Evolutionary conservation across 208 protist genomes (phyloP).

Genomic region (Crithidia brevicula): DNA sequence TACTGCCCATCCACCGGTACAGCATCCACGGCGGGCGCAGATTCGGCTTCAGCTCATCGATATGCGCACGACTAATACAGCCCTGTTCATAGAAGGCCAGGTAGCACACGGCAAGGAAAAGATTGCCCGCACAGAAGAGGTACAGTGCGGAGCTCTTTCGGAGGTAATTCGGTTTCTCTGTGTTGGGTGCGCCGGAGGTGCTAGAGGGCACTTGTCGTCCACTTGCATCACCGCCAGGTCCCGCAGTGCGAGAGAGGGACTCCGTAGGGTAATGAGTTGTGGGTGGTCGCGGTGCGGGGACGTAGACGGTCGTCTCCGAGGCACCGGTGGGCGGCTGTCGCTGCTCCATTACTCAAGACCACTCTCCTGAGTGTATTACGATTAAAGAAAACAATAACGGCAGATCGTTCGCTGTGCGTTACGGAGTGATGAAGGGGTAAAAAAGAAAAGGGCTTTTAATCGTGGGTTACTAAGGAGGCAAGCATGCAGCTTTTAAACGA

Average conservation of each 20-base stretch:
- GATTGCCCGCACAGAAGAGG: constrained; percentile 30
- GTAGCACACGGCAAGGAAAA: constrained; percentile 30
- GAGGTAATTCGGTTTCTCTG: constrained; percentile 32
- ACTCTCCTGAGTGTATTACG: no score
- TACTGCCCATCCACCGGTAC: constrained; percentile 58
- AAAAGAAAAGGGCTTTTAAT: no score
- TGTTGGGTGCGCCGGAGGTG: neutral
- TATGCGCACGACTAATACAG: constrained; percentile 31
- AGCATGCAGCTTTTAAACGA: no score
- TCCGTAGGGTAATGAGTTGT: neutral
- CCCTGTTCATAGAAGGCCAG: constrained; percentile 40
- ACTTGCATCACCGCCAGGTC: no score
- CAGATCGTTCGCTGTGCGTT: no score
- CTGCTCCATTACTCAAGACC: constrained; percentile 19
- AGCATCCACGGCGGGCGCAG: constrained; percentile 41
- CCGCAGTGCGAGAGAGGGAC: neutral
- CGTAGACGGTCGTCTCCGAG: constrained; percentile 1
- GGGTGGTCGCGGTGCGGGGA: neutral
- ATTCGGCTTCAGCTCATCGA: constrained; percentile 38
- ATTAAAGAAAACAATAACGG: no score
- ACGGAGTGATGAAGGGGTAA: no score
- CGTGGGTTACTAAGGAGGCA: no score
- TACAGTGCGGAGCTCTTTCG: constrained; percentile 41
- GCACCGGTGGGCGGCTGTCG: neutral
- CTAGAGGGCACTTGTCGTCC: neutral